A percentile compares a stretch with the other conserved stretches of the same genome.
Evolutionary conservation across 768 basidiomycete genomes (phyloP).

Genomic region (Polyporus arcularius): DNA sequence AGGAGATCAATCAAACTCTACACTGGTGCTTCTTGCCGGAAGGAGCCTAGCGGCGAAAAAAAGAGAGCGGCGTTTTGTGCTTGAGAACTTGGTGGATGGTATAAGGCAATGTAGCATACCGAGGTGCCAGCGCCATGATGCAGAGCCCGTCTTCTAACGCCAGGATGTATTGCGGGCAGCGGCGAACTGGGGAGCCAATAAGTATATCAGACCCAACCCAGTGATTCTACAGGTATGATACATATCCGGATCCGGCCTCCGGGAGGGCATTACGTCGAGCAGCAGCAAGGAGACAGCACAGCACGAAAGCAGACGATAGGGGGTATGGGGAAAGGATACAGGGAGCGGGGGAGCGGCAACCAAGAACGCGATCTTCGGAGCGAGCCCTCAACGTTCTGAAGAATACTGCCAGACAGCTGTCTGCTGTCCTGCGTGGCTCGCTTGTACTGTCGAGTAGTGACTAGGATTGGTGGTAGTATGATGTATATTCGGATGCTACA

Average conservation of each 20-base stretch:
- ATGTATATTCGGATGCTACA: slow-evolving; percentile 7
- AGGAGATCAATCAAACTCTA: slow-evolving; percentile 10
- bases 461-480: neutral
- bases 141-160: neutral
- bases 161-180: neutral
- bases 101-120: slow-evolving; percentile 3
- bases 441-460: slow-evolving; percentile 11
- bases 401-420: slow-evolving; percentile 16
- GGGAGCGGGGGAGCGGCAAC: neutral
- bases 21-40: slow-evolving; percentile 6
- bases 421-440: slow-evolving; percentile 6
- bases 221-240: slow-evolving; percentile 4
- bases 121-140: neutral
- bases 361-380: neutral
- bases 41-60: slow-evolving; percentile 7
- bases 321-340: neutral
- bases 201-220: neutral
- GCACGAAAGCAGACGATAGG: slow-evolving; percentile 3
- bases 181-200: neutral
- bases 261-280: neutral
- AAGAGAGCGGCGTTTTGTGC: slow-evolving; percentile 11
- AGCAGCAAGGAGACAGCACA: neutral
- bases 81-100: slow-evolving; percentile 8
- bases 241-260: neutral
- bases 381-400: slow-evolving; percentile 13